Evolutionary conservation across 768 basidiomycete species (phyloP), one percentile per base, ranked within the genome.

Genomic region (Vararia minispora): DNA sequence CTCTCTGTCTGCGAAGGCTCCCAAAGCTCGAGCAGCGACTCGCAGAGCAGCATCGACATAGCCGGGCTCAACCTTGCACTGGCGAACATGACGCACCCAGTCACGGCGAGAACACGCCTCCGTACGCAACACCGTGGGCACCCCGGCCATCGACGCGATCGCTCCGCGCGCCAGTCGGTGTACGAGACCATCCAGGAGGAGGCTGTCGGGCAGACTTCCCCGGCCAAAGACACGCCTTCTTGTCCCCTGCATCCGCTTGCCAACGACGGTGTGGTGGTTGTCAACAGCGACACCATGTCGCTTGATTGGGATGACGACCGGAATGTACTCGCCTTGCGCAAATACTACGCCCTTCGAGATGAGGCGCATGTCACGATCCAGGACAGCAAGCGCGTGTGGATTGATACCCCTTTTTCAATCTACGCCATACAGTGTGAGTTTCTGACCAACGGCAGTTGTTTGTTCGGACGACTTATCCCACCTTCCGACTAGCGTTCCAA

Each of bases 121-220:
- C 69, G 74, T 4, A 61, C 66, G 17, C 63, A 76, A 17, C 70
- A 71, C 7, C 69, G 68, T 13, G 79, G 81, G 0, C 68, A 73
- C 27, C n/a, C n/a, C n/a, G 78, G 82, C 2, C 82, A 85, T 52
- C 76, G 76, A 27, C 76, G 81, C 25, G 68, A 72, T 21, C 71
- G 72, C 14, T 66, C 70, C 7, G 79, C 78, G 10, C 67, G 79
- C 4, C 61, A 73, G 0, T 86, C 84, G 0, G 69, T 83, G 0
- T 87, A 85, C 46, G 84, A 86, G 53, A 86, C 79, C 0, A 87
- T 88, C 33, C 68, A 84, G 39, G 85, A 88, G 48, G 86, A 87
- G 45, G 52, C 62, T 10, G 61, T 65, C 4, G 65, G 59, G 10
- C 35, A 52, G 20, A 51, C 42, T 7, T 49, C 48, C 14, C 63